phyloP scores from a whole-genome alignment of 2,329 filamentous ascomycete genomes.

The Macrophomina phaseolina region DNA sequence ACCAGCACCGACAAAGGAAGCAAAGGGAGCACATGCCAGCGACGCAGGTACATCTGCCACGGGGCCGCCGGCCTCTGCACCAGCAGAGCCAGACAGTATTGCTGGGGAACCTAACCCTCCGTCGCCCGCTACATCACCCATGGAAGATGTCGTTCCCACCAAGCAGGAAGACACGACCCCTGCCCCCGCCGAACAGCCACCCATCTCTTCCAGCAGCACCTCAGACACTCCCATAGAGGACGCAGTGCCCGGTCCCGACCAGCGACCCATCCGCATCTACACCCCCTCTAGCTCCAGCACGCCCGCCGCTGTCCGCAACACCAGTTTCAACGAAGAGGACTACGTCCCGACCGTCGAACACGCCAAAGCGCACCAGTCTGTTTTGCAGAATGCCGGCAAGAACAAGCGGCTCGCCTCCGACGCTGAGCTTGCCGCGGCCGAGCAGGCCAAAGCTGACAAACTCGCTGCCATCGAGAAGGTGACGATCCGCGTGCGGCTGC shows the following conservation, averaged over 20 bases:
- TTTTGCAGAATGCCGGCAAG: conserved; percentile 65
- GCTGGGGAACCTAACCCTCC: conserved; percentile 34
- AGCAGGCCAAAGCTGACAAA: conserved; percentile 68
- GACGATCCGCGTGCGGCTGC: conserved; percentile 81
- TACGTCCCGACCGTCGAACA: conserved; percentile 78
- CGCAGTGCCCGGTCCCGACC: conserved; percentile 34
- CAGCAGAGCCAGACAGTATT: conserved; percentile 36
- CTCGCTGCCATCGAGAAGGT: conserved; percentile 69
- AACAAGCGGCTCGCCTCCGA: conserved; percentile 85
- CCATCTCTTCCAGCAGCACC: conserved; percentile 30
- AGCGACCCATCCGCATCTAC: conserved; percentile 72
- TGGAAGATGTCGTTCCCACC: conserved; percentile 26
- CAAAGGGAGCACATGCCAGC: conserved; percentile 37
- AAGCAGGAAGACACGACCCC: conserved; percentile 36
- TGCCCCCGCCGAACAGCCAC: conserved; percentile 30
- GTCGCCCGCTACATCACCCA: conserved; percentile 7
- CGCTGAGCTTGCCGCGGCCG: conserved; percentile 75
- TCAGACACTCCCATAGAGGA: conserved; percentile 30
- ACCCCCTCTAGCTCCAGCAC: conserved; percentile 75
- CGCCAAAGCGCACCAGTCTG: conserved; percentile 74
- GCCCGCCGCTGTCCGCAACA: conserved; percentile 72
- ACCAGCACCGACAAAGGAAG: background rate
- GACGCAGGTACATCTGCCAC: conserved; percentile 38
- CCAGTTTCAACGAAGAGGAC: conserved; percentile 72
- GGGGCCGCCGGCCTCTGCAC: conserved; percentile 32